These are phyloP conservation scores for Aspergillus bridgeri DNA, from an alignment of 495 filamentous ascomycete genomes.

Conservation along the genomic window DNA sequence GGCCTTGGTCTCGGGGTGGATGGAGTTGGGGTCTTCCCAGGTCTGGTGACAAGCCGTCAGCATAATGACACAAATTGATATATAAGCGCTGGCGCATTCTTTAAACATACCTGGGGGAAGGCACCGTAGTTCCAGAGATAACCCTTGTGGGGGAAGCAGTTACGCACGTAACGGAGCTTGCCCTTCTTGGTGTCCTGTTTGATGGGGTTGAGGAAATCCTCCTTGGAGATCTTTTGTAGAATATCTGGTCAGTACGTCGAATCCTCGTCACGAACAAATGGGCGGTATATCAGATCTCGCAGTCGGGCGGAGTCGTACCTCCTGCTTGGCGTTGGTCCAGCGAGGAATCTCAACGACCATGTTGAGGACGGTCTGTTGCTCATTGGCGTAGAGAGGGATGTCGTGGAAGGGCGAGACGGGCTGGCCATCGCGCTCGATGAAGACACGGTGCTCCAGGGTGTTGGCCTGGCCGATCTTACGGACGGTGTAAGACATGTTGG, in stretches of 20 bases:
- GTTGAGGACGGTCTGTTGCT: constrained; percentile 90
- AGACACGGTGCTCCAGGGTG: constrained; percentile 96
- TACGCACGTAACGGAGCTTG: constrained; percentile 88
- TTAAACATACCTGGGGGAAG: constrained; percentile 83
- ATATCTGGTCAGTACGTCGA: neutral
- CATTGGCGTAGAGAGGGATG: constrained; percentile 94
- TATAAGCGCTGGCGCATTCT: neutral
- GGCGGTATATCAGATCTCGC: neutral
- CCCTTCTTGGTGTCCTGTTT: constrained; percentile 66
- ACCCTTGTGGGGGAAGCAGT: constrained; percentile 99
- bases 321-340: constrained; percentile 99
- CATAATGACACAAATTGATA: neutral
- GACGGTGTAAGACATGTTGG: constrained; percentile 56
- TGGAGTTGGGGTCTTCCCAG: constrained; percentile 94
- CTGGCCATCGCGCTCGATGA: constrained; percentile 94
- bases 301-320: constrained; percentile 53
- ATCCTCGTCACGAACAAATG: neutral
- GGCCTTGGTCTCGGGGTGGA: constrained; percentile 99
- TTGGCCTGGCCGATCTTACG: constrained; percentile 86
- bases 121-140: constrained; percentile 99
- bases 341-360: constrained; percentile 99
- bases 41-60: constrained; percentile 54
- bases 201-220: constrained; percentile 94
- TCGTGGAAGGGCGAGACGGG: constrained; percentile 97
- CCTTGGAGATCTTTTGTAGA: constrained; percentile 78